These are phyloP conservation scores for Babesia bovis DNA, from an alignment of 169 alveolate genomes.

Conservation along the genomic window DNA sequence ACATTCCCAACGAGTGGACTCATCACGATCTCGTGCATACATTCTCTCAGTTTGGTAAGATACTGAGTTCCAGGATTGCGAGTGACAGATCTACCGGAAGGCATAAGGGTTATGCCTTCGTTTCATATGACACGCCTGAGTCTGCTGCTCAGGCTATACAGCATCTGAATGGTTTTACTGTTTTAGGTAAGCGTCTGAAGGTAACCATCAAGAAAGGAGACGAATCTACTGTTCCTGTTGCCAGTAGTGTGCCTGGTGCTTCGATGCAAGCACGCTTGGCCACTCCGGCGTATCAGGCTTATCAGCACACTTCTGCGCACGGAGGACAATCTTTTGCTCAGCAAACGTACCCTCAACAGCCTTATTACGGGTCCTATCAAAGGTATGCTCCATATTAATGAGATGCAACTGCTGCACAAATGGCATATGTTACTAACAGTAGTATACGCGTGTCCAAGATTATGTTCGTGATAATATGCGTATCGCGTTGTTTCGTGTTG, in stretches of 20 bases:
- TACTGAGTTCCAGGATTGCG: slow-evolving; percentile 88
- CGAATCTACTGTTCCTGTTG: slow-evolving; percentile 59
- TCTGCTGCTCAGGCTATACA: slow-evolving; percentile 88
- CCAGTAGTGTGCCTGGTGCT: neutral
- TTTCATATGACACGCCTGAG: slow-evolving; percentile 83
- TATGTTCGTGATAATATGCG: neutral
- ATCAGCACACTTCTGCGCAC: slow-evolving; percentile 6
- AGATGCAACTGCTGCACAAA: neutral
- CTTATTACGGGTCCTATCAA: slow-evolving; percentile 52
- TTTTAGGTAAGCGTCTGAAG: slow-evolving; percentile 82
- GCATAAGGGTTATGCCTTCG: slow-evolving; percentile 90
- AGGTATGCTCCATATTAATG: slow-evolving; percentile 61
- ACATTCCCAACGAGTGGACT: slow-evolving; percentile 91
- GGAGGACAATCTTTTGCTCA: slow-evolving; percentile 12
- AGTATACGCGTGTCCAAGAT: neutral
- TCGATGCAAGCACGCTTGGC: slow-evolving; percentile 5
- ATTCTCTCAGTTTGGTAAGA: slow-evolving; percentile 85
- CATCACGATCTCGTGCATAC: slow-evolving; percentile 81
- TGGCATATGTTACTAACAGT: neutral
- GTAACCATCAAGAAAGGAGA: slow-evolving; percentile 88
- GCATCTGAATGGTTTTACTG: slow-evolving; percentile 86
- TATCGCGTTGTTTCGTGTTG: neutral
- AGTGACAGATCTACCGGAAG: slow-evolving; percentile 86
- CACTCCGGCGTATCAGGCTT: slow-evolving; percentile 42
- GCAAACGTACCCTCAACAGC: slow-evolving; percentile 24